A percentile compares a stretch with the other conserved stretches of the same genome.
Conservation (phyloP, 2,329 filamentous ascomycete species). For the Macrophomina tecta region DNA sequence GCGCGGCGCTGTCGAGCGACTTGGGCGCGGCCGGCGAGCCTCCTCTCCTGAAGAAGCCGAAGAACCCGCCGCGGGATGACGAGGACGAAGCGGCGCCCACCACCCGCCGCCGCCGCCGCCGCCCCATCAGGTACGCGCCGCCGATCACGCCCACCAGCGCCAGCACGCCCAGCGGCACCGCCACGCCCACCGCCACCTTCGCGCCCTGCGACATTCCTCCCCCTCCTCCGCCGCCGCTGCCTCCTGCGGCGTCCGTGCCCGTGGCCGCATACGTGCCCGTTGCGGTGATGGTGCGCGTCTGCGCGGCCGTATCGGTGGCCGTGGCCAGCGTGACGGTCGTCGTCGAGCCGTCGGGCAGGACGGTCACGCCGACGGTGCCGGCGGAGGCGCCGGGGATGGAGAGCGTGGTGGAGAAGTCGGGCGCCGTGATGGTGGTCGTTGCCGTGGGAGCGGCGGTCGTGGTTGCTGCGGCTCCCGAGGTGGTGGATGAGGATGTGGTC, state of each 20-base stretch:
- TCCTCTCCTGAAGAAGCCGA: neutral
- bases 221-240: neutral
- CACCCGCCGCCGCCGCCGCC: neutral
- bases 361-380: constrained; percentile 7
- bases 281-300: neutral
- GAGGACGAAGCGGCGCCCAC: neutral
- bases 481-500: neutral
- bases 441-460: neutral
- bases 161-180: neutral
- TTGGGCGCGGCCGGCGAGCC: no score
- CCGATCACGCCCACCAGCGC: neutral
- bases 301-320: neutral
- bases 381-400: constrained; percentile 12
- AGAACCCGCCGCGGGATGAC: neutral
- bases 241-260: neutral
- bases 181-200: constrained; percentile 1
- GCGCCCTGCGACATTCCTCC: neutral
- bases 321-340: constrained; percentile 12
- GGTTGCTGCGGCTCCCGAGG: neutral
- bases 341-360: neutral
- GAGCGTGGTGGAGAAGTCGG: neutral
- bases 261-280: neutral
- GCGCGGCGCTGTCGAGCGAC: no score
- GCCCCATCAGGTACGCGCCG: constrained; percentile 5
- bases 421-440: neutral